These are phyloP conservation scores for Leucosporidium scottii DNA, from an alignment of 768 basidiomycete genomes.

Conservation along the genomic window DNA sequence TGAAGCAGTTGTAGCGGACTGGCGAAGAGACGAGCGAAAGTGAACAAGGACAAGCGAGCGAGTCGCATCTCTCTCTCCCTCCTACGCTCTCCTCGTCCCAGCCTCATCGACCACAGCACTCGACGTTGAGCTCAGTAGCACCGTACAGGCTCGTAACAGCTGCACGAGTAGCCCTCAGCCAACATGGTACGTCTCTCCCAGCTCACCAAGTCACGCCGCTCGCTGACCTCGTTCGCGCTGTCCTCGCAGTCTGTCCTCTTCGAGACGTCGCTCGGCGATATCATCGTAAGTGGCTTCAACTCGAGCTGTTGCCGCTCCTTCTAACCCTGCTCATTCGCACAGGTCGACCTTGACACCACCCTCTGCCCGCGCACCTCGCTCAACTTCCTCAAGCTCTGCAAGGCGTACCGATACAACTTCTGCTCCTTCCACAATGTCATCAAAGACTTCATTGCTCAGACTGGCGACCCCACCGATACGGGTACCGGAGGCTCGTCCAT, in stretches of 20 bases:
- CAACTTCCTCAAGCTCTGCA: constrained; percentile 97
- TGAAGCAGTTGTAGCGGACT: too few relatives aligned
- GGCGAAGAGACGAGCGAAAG: too few relatives aligned
- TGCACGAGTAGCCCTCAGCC: too few relatives aligned
- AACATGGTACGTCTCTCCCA: too few relatives aligned
- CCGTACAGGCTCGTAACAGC: too few relatives aligned
- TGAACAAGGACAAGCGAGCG: too few relatives aligned
- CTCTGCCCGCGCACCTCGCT: constrained; percentile 82
- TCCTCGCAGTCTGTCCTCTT: constrained; percentile 71
- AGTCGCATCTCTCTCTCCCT: too few relatives aligned
- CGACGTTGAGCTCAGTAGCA: too few relatives aligned
- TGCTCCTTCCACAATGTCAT: constrained; percentile 99
- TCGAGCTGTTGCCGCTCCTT: neutral
- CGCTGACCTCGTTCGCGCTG: neutral
- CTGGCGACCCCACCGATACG: constrained; percentile 91
- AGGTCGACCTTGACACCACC: constrained; percentile 85
- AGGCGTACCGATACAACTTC: constrained; percentile 92
- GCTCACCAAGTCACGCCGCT: too few relatives aligned
- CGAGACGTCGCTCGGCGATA: constrained; percentile 93
- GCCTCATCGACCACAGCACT: too few relatives aligned
- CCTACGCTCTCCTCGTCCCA: too few relatives aligned
- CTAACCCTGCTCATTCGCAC: neutral
- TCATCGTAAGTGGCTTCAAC: constrained; percentile 50
- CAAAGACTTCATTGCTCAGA: constrained; percentile 93
- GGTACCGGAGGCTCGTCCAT: constrained; percentile 89